Evolutionary conservation across 2,329 filamentous ascomycete species (phyloP), one percentile per base, ranked within the genome.

Genomic region (Neofusicoccum laricinum): DNA sequence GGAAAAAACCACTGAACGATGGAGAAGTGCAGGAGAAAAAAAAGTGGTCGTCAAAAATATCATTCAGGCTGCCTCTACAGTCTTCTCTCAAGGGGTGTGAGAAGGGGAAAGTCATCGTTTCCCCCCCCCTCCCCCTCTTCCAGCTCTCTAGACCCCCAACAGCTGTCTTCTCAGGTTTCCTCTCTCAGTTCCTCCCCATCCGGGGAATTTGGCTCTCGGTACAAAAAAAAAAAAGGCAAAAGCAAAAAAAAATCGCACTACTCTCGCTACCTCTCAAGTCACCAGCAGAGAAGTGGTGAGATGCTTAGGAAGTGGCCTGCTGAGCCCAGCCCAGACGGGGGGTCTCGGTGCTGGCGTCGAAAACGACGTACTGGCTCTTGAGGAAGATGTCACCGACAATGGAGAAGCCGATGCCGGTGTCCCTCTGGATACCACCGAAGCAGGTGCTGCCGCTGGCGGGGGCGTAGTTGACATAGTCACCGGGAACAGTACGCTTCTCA

Each of bases 331-430:
- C 79, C 69, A 15, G 80, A 78, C 2, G 72, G 71, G 45, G 69
- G 69, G 30, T 64, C 62, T 64, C 71, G 68, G 30, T 76, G 76
- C 69, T 76, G 76, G 72, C 25, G 41, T 92, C 89, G 74, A 92
- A 92, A 55, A 92, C 86, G 38, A 89, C 87, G 72, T 90, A 93
- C 67, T 90, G 81, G 64, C 40, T 85, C 85, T 95, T 95, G 69
- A 95, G 83, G 80, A 93, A 91, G 64, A 90, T 82, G 67, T 93
- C 90, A 11, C 92, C 92, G 64, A 93, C 85, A 72, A 96, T 92
- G 64, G 83, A 86, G 67, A 88, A 82, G 7, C 82, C 82, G 55
- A 89, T 76, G 17, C 82, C 84, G 1, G 75, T 71, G 70, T 84
- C 81, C 67, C 78, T 82, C 81, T 95, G 92, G 67, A 96, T 85